Evolutionary conservation across 148 eudicot species (phyloP).

Genomic region (Persicaria tinctoria): DNA sequence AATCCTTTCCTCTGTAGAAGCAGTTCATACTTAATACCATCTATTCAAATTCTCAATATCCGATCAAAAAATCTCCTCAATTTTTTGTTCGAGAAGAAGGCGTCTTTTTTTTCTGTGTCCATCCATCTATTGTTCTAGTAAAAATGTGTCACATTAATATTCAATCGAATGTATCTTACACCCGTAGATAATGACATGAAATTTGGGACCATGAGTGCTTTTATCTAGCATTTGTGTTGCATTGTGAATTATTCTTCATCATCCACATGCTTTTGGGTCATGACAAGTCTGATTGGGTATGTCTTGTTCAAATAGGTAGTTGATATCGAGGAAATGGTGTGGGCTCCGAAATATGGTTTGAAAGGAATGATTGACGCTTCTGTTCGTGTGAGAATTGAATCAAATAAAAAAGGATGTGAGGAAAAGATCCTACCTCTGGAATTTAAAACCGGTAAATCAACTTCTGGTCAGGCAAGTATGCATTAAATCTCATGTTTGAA

Average conservation of each 20-base stretch:
- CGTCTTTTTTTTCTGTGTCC: neutral
- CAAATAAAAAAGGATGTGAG: constrained; percentile 22
- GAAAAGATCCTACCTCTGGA: constrained; percentile 87
- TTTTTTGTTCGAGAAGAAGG: neutral
- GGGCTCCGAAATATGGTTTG: constrained; percentile 98
- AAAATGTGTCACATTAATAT: neutral
- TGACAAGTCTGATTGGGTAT: constrained; percentile 8
- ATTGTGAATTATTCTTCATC: constrained; percentile 10
- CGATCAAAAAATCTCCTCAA: neutral
- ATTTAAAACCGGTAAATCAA: constrained; percentile 95
- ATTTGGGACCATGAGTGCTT: neutral
- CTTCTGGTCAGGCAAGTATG: constrained; percentile 73
- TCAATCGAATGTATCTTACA: neutral
- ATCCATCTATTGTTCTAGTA: neutral
- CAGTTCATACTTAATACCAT: neutral
- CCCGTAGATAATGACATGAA: neutral
- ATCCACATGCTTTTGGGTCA: neutral
- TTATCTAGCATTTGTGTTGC: neutral
- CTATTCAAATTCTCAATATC: neutral
- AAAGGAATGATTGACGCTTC: constrained; percentile 99
- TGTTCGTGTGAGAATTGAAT: constrained; percentile 41
- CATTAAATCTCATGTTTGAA: neutral
- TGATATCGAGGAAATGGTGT: constrained; percentile 98
- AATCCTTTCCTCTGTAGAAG: neutral
- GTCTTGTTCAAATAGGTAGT: constrained; percentile 48